These are phyloP conservation scores for Mortierella antarctica DNA, from an alignment of 192 early-diverging fungal genomes.

Conservation along the genomic window DNA sequence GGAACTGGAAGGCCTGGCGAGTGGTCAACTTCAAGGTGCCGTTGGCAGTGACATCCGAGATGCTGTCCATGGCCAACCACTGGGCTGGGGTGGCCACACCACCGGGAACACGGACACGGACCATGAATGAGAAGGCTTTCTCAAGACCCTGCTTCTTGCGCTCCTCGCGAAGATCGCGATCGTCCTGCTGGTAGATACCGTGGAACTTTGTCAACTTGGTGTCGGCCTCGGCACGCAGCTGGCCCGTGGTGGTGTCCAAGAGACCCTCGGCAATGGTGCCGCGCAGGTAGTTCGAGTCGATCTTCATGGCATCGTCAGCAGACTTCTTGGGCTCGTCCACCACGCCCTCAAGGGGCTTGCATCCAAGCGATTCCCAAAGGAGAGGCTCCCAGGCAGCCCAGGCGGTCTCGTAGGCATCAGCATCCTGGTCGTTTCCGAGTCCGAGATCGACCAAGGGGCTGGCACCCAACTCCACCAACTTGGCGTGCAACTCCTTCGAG, in stretches of 20 bases:
- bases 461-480: constrained; percentile 82
- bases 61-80: constrained; percentile 95
- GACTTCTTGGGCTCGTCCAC: constrained; percentile 73
- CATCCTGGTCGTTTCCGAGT: constrained; percentile 93
- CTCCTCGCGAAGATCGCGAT: constrained; percentile 91
- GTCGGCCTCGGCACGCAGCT: constrained; percentile 84
- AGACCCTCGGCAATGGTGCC: constrained; percentile 92
- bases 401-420: constrained; percentile 90
- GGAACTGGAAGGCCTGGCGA: constrained; percentile 97
- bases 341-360: constrained; percentile 71
- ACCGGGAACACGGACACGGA: constrained; percentile 94
- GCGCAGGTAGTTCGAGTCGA: constrained; percentile 90
- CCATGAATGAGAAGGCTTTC: constrained; percentile 96
- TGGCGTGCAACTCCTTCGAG: constrained; percentile 86
- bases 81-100: constrained; percentile 89
- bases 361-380: constrained; percentile 88
- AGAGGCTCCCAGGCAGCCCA: constrained; percentile 80
- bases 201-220: constrained; percentile 96
- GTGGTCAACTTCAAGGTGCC: constrained; percentile 95
- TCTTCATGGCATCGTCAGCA: constrained; percentile 94
- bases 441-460: constrained; percentile 71
- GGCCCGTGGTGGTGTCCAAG: constrained; percentile 84
- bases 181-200: constrained; percentile 97
- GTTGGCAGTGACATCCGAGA: constrained; percentile 87
- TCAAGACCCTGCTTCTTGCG: constrained; percentile 87